Base-by-base conservation (phyloP, 805 yeast genomes). In the Starmerella bombicola region DNA sequence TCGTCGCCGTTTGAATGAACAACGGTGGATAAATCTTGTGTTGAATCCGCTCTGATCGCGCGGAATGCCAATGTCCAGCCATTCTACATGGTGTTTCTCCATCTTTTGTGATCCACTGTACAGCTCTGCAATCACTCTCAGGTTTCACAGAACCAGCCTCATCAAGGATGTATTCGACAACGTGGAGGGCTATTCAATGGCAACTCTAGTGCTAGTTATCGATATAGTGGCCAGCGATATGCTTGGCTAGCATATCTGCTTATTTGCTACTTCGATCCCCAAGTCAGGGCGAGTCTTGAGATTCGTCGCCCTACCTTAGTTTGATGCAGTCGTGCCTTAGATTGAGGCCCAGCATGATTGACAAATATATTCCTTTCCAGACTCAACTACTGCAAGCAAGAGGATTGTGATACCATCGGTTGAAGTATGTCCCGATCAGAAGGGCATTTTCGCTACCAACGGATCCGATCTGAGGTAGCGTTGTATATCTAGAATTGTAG, bases 31-130 rank as follows among this genome's bases (percentile, higher is more conserved):
- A 88, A 68, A 55, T 88, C 97, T 28, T 73, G 78, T 10, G 81
- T 91, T 9, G 80, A 76, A 77, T 91, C 78, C 1, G 96, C 91
- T 63, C 85, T 95, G 94, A 91, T 88, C 1, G 97, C 97, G 80
- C 50, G 88, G 67, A 4, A 95, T 78, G 30, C 84, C 80, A 41
- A 91, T 78, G 15, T 94, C 96, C 33, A 91, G 69, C 50, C 93
- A 68, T 60, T 88, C 95, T 12, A 88, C 95, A 57, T 81, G 88
- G 17, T 86, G 64, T 53, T 80, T 79, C 62, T 88, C 98, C 73
- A 81, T 71, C 16, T 74, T 80, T 57, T 85, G 95, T n/a, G 93
- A 81, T 10, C 98, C 98, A 3, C 93, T 74, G 60, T 91, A 88
- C 30, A 88, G 67, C 58, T 88, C 98, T 1, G 97, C 97, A 33